Percentiles rank a stretch among this genome's conserved stretches.
phyloP scores from a whole-genome alignment of 2,329 filamentous ascomycete genomes.

The Didymella arachidicola region DNA sequence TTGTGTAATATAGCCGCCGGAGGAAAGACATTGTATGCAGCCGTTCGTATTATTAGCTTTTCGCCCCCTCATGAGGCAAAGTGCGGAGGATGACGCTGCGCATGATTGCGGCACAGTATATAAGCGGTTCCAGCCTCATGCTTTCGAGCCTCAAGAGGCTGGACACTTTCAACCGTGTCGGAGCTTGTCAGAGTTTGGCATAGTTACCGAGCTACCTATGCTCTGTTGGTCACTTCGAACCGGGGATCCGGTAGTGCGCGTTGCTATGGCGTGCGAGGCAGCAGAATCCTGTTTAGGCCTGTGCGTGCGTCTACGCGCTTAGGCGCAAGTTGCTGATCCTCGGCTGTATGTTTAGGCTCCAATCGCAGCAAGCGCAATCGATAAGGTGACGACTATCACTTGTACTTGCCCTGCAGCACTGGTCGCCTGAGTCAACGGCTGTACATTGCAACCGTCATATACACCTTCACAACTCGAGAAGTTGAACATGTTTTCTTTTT shows the following conservation, averaged over 20 bases:
- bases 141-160: conserved; percentile 12
- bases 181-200: not conserved
- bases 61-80: conserved; percentile 35
- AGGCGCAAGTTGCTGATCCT: conserved; percentile 29
- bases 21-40: conserved; percentile 33
- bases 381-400: conserved; percentile 23
- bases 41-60: conserved; percentile 36
- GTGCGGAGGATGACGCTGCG: conserved; percentile 28
- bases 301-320: conserved; percentile 23
- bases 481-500: not conserved
- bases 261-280: not conserved
- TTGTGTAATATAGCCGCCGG: conserved; percentile 34
- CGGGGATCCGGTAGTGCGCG: not conserved
- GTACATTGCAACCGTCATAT: not conserved
- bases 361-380: conserved; percentile 18
- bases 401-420: conserved; percentile 13
- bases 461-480: not conserved
- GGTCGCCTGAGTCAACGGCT: conserved; percentile 16
- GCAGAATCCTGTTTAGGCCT: conserved; percentile 10
- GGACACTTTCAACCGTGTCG: not conserved
- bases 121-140: conserved; percentile 35
- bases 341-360: conserved; percentile 15
- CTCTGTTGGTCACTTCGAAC: not conserved
- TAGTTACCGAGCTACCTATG: not conserved
- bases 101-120: conserved; percentile 32